Base-by-base conservation (phyloP, 164 flowering plant genomes). In the Annona squamosa region DNA sequence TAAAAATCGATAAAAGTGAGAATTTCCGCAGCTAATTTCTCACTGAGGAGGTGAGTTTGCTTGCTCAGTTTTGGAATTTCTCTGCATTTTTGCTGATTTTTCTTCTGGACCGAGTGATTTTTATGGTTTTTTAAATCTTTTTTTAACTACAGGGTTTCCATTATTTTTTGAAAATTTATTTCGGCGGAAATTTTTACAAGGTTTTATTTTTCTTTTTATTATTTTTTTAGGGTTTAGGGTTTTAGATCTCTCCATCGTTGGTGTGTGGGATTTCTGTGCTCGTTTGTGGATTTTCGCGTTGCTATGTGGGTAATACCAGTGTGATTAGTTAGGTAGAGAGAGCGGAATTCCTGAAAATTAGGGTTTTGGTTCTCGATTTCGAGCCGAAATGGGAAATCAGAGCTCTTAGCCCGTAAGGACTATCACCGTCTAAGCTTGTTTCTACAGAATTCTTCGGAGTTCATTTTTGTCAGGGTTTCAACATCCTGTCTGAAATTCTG, bases 1-100 rank as follows among this genome's bases (percentile, higher is more conserved):
- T 52, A 71, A 74, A 71, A 70, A 48, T 71, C 59, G 52, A 62
- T 71, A 74, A 73, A 48, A 45, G 47, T 43, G 44, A 37, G 62
- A 71, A 71, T 64, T 63, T 45, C 66, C 1, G 42, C 48, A 66
- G 56, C 68, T 59, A 47, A 17, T 65, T 66, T 19, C 48, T 63
- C 56, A 41, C 12, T 16, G 5, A 19, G 57, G 44, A 57, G 69
- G 45, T 0, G 59, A 26, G 64, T 63, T 69, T 77, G 18, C 19
- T 71, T 46, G 46, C 3, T 42, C 2, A 42, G 13, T 6, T 71
- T 16, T 65, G 46, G 41, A 57, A 17, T 73, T 69, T 41, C 43
- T 70, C n/a, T 45, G 5, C 12, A 37, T 77, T 71, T 65, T 65
- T 37, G 63, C 26, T 61, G 16, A 16, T 63, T n/a, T 19, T 19